These are phyloP conservation scores for Exophiala viscosa DNA, from an alignment of 2,329 filamentous ascomycete genomes.

Conservation along the genomic window DNA sequence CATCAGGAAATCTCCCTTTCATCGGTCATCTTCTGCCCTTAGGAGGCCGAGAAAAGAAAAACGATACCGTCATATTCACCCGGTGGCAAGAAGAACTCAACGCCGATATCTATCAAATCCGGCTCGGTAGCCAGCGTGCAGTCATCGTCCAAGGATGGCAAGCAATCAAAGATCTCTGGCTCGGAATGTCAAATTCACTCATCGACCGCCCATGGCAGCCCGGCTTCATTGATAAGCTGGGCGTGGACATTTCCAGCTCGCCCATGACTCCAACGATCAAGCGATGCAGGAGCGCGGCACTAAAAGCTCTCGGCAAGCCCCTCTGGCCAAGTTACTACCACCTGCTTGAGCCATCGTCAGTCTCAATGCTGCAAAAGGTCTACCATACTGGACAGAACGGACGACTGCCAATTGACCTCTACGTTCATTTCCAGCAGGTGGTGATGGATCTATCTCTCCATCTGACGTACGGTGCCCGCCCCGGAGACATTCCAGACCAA, in stretches of 20 bases:
- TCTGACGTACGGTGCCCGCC: conserved; percentile 5
- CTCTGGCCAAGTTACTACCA: conserved; percentile 10
- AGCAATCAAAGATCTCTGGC: conserved; percentile 4
- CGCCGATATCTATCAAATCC: neutral
- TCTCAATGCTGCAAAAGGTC: neutral
- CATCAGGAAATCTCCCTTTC: neutral
- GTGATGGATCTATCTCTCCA: conserved; percentile 3
- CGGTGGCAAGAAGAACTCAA: neutral
- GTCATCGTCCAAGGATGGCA: conserved; percentile 2
- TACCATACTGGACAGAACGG: conserved; percentile 2
- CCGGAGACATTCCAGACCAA: conserved; percentile 1
- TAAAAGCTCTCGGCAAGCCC: conserved; percentile 6
- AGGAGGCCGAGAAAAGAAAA: neutral
- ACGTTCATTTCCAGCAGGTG: conserved; percentile 1
- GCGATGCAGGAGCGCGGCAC: conserved; percentile 3
- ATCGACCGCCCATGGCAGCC: conserved; percentile 4
- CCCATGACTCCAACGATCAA: conserved; percentile 1
- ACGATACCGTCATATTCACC: conserved; percentile 4
- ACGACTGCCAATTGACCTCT: neutral
- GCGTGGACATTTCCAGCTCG: conserved; percentile 8
- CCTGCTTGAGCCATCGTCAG: conserved; percentile 6
- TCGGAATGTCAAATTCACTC: neutral
- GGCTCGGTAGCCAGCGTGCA: conserved; percentile 1
- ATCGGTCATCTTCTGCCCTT: conserved; percentile 2
- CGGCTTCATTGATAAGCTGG: conserved; percentile 9